These are phyloP conservation scores for Eucalyptus erythrocorys DNA, from an alignment of 345 rosid species.

Conservation along the genomic window DNA sequence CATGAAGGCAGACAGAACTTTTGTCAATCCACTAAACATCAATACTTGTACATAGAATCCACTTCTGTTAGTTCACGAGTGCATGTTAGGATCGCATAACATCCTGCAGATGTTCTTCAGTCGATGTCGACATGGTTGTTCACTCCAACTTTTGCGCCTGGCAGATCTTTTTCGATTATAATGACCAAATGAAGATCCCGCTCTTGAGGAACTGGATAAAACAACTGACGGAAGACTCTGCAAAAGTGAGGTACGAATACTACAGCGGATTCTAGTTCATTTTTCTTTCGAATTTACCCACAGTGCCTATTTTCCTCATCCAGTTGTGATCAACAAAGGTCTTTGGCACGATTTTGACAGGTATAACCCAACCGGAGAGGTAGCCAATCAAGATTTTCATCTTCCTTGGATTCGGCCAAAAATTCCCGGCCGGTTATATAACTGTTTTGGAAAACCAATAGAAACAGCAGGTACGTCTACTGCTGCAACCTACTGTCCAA, in stretches of 20 bases:
- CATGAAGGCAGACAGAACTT: background rate
- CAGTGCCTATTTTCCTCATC: background rate
- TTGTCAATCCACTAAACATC: background rate
- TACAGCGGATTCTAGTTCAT: background rate
- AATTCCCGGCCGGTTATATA: conserved; percentile 68
- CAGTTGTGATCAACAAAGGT: background rate
- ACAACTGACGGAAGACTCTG: conserved; percentile 11
- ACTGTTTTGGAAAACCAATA: conserved; percentile 70
- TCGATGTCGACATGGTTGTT: background rate
- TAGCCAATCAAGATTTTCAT: conserved; percentile 44
- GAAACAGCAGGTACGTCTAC: conserved; percentile 41
- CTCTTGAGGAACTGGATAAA: conserved; percentile 23
- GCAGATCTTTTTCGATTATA: conserved; percentile 46
- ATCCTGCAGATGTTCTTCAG: background rate
- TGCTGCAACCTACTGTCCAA: background rate
- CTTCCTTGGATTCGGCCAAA: conserved; percentile 52
- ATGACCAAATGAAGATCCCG: conserved; percentile 64
- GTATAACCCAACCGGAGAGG: conserved; percentile 33
- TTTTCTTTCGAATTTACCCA: background rate
- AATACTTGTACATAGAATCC: background rate
- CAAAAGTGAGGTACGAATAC: conserved; percentile 29
- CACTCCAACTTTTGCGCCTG: background rate
- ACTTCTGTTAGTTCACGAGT: background rate
- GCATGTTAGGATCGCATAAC: background rate
- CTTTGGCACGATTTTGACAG: conserved; percentile 5